Conservation (phyloP, 1,284 basidiomycete genomes). For the Cryptococcus deneoformans region DNA sequence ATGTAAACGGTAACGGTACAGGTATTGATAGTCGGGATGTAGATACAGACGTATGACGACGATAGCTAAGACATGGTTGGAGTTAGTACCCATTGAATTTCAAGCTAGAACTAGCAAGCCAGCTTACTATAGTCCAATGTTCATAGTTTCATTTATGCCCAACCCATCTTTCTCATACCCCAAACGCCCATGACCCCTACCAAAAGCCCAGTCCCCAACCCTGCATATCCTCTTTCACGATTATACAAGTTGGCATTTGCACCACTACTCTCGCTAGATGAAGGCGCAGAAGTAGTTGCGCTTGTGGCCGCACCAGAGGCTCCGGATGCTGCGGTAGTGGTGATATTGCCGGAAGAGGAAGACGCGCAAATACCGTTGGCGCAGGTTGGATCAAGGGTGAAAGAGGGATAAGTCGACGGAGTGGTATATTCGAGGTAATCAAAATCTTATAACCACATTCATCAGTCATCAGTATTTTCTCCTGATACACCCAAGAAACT, state of each 20-base stretch:
- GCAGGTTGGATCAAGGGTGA: slow-evolving; percentile 17
- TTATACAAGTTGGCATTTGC: background rate
- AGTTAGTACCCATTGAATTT: too few relatives aligned
- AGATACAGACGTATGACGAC: too few relatives aligned
- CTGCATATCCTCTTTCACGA: background rate
- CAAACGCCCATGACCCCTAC: background rate
- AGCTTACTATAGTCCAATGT: too few relatives aligned
- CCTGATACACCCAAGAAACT: background rate
- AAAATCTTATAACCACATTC: slow-evolving; percentile 33
- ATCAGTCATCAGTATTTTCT: background rate
- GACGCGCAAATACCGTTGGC: slow-evolving; percentile 17
- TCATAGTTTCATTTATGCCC: too few relatives aligned
- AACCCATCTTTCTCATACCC: background rate
- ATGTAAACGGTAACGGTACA: too few relatives aligned
- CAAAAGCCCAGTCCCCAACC: background rate
- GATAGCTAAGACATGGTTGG: too few relatives aligned
- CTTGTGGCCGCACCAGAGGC: background rate
- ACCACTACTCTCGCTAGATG: too few relatives aligned
- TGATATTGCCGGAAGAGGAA: background rate
- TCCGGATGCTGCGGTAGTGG: background rate
- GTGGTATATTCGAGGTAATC: slow-evolving; percentile 46
- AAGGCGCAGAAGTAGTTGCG: too few relatives aligned
- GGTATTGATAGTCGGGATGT: too few relatives aligned
- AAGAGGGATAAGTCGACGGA: slow-evolving; percentile 26
- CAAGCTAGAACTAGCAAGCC: too few relatives aligned